Percentiles rank a stretch among this genome's conserved stretches.
phyloP scores from a whole-genome alignment of 306 rosid species.

The Sesbania bispinosa region DNA sequence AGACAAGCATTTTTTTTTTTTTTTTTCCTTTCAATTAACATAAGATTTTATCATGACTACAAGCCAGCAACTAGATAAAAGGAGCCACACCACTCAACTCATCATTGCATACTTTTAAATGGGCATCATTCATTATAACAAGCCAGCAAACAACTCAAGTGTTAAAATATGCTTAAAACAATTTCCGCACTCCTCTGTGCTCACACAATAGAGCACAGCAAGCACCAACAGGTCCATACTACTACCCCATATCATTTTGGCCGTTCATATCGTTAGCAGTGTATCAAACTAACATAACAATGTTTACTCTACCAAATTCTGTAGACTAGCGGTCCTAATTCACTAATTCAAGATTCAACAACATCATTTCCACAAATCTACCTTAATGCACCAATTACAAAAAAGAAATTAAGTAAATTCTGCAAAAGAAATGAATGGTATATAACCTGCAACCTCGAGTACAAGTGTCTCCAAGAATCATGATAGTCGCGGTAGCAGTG shows the following conservation, averaged over 20 bases:
- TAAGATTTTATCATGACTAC: not conserved
- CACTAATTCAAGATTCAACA: not conserved
- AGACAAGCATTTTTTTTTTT: not conserved
- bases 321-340: not conserved
- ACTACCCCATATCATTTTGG: not conserved
- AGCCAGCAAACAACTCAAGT: slow-evolving; percentile 9
- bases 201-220: not conserved
- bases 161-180: not conserved
- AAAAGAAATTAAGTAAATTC: not conserved
- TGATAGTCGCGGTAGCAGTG: slow-evolving; percentile 95
- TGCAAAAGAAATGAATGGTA: not conserved
- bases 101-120: not conserved
- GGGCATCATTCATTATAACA: not conserved
- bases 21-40: not conserved
- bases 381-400: not conserved
- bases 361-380: not conserved
- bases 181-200: not conserved
- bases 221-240: not conserved
- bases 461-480: slow-evolving; percentile 97
- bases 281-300: not conserved
- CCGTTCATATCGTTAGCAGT: not conserved
- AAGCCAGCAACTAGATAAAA: not conserved
- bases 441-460: slow-evolving; percentile 96
- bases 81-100: not conserved
- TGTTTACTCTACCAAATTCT: not conserved